Percentiles rank a stretch among this genome's conserved stretches.
phyloP scores from a whole-genome alignment of 202 grass and related monocot species.

The Musa balbisiana region DNA sequence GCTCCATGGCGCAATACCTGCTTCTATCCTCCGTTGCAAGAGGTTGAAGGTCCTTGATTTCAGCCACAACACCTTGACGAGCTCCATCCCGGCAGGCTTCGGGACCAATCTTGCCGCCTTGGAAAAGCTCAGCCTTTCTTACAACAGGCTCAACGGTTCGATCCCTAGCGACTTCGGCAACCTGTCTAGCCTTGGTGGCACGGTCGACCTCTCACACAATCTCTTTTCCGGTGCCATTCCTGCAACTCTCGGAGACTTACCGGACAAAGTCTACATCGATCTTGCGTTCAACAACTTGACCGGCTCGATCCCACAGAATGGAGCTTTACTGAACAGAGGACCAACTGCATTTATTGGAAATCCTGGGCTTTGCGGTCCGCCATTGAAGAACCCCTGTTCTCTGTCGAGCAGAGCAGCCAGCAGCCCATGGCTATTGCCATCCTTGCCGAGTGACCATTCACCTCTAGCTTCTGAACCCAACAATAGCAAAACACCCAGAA shows the following conservation, averaged over 20 bases:
- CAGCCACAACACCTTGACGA: constrained; percentile 1
- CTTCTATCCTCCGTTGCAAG: neutral
- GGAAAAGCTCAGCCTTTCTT: constrained; percentile 5
- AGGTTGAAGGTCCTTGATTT: constrained; percentile 4
- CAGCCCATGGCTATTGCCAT: neutral
- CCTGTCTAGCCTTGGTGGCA: neutral
- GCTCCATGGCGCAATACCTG: neutral
- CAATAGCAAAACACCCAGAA: neutral
- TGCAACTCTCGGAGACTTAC: neutral
- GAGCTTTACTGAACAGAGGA: constrained; percentile 14
- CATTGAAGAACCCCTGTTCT: constrained; percentile 12
- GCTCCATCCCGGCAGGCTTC: neutral
- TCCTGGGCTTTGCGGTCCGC: constrained; percentile 7
- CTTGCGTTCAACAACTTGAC: constrained; percentile 15
- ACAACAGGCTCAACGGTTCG: constrained; percentile 9
- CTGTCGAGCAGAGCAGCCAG: neutral
- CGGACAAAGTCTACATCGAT: constrained; percentile 11
- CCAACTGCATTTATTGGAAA: constrained; percentile 15
- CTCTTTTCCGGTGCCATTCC: constrained; percentile 2
- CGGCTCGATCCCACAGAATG: constrained; percentile 11
- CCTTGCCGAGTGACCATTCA: neutral
- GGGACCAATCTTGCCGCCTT: neutral
- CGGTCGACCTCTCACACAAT: constrained; percentile 8
- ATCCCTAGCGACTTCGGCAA: neutral
- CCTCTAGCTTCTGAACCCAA: neutral